A percentile compares a stretch with the other conserved stretches of the same genome.
Conservation (phyloP, 192 early-diverging fungal genomes). For the Umbelopsis ramanniana region DNA sequence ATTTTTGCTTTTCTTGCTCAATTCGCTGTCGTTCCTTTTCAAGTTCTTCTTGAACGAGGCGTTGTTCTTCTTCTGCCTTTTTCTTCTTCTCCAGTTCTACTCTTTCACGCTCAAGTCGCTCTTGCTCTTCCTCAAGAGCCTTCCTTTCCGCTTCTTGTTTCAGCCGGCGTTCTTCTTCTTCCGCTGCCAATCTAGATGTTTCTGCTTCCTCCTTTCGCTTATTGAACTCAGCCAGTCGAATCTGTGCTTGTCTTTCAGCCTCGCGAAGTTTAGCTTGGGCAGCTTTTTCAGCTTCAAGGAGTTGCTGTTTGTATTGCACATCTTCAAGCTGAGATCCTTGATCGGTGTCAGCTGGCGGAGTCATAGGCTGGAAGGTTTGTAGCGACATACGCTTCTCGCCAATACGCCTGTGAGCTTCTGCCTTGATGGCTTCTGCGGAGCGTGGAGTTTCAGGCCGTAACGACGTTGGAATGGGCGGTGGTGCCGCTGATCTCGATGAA, state of each 20-base stretch:
- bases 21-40: slow-evolving; percentile 20
- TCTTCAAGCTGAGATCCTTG: slow-evolving; percentile 7
- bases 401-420: slow-evolving; percentile 54
- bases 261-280: slow-evolving; percentile 51
- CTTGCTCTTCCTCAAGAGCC: slow-evolving; percentile 31
- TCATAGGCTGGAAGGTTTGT: slow-evolving; percentile 11
- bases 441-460: slow-evolving; percentile 30
- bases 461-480: slow-evolving; percentile 40
- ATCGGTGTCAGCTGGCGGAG: slow-evolving; percentile 2
- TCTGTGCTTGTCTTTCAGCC: slow-evolving; percentile 41
- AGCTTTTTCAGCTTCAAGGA: slow-evolving; percentile 29
- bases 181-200: neutral
- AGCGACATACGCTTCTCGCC: slow-evolving; percentile 39
- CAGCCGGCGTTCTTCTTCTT: slow-evolving; percentile 28
- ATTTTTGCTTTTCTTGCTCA: slow-evolving; percentile 28
- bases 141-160: slow-evolving; percentile 29
- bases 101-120: slow-evolving; percentile 42
- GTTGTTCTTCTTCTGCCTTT: slow-evolving; percentile 36
- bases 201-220: slow-evolving; percentile 20
- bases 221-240: slow-evolving; percentile 2
- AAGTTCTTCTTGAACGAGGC: slow-evolving; percentile 21
- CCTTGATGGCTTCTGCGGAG: slow-evolving; percentile 58
- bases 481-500: neutral
- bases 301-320: slow-evolving; percentile 38
- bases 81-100: slow-evolving; percentile 44